A percentile compares a stretch with the other conserved stretches of the same genome.
These are phyloP conservation scores for Colletotrichum sp. DNA, from an alignment of 2,329 filamentous ascomycete species.

Conservation along the genomic window DNA sequence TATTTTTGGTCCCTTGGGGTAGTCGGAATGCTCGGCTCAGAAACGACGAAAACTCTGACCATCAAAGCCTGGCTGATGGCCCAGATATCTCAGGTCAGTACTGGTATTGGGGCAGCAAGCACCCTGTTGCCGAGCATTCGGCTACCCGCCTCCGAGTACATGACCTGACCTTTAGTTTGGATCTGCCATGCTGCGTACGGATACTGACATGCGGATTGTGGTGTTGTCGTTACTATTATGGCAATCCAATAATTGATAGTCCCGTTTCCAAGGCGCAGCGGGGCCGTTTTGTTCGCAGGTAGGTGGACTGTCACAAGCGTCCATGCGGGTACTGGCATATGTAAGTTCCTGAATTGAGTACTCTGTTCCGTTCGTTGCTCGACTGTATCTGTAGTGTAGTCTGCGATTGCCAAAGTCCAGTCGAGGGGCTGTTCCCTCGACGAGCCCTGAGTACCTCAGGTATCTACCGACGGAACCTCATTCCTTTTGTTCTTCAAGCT, in stretches of 20 bases:
- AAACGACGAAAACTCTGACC: neutral
- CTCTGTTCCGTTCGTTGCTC: neutral
- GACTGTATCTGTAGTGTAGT: neutral
- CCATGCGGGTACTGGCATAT: neutral
- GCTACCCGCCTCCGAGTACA: neutral
- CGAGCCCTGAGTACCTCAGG: neutral
- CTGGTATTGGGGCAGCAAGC: neutral
- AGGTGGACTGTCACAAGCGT: neutral
- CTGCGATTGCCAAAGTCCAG: neutral
- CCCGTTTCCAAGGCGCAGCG: neutral
- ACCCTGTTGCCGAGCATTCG: neutral
- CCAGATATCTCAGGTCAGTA: neutral
- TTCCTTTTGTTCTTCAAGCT: neutral
- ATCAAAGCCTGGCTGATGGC: neutral
- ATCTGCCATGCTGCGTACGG: neutral
- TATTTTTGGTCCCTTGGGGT: neutral
- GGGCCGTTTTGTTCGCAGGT: neutral
- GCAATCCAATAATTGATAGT: neutral
- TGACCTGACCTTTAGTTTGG: neutral
- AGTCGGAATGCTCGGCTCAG: neutral
- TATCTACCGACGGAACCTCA: neutral
- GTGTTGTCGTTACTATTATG: neutral
- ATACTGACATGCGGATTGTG: neutral
- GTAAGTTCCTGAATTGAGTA: neutral
- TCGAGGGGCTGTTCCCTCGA: neutral